Evolutionary conservation across 1,284 basidiomycete genomes (phyloP).

Genomic region (Calocybe gambosa): DNA sequence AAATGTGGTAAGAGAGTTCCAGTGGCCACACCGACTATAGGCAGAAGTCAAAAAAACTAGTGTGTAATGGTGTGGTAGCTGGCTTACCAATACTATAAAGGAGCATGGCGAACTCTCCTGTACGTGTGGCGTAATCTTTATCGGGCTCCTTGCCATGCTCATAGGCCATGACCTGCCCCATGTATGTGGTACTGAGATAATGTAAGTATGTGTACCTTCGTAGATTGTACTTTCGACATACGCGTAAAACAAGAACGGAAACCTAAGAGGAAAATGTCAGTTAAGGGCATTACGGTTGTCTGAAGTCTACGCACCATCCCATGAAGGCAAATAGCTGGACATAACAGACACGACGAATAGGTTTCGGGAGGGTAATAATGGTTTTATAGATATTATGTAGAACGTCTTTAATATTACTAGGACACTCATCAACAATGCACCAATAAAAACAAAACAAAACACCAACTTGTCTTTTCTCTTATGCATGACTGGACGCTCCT

Average conservation of each 20-base stretch:
- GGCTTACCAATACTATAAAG: constrained; percentile 79
- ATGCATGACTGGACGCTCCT: constrained; percentile 43
- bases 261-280: constrained; percentile 43
- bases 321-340: constrained; percentile 90
- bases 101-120: constrained; percentile 85
- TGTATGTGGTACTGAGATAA: constrained; percentile 71
- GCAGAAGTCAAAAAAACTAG: constrained; percentile 7
- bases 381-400: constrained; percentile 72
- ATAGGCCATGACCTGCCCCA: constrained; percentile 86
- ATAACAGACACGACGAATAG: constrained; percentile 84
- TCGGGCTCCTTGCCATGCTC: constrained; percentile 70
- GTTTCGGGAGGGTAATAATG: constrained; percentile 69
- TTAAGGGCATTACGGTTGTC: neutral
- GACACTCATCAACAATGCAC: constrained; percentile 1
- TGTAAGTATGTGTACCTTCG: constrained; percentile 8
- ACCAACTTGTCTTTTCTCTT: constrained; percentile 24
- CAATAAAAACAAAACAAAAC: neutral
- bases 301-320: constrained; percentile 63
- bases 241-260: constrained; percentile 93
- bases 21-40: constrained; percentile 74
- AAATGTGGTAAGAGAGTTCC: constrained; percentile 82
- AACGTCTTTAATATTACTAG: constrained; percentile 54
- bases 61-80: constrained; percentile 3
- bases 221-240: constrained; percentile 28
- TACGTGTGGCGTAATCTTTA: constrained; percentile 75